These are phyloP conservation scores for Chlorella sp. DNA, from an alignment of 139 green algal species.

Conservation along the genomic window DNA sequence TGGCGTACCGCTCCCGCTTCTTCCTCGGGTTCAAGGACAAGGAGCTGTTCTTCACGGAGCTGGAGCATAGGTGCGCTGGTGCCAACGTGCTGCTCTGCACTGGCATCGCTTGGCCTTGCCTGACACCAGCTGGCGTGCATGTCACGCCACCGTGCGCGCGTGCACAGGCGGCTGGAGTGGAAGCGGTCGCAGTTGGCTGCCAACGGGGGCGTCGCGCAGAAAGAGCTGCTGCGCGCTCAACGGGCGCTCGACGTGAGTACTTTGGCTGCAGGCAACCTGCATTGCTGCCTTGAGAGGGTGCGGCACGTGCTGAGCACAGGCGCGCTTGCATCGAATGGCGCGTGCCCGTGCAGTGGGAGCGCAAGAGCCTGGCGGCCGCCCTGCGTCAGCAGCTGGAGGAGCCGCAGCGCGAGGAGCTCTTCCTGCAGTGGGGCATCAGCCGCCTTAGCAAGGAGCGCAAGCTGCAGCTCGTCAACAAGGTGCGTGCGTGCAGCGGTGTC, in stretches of 20 bases:
- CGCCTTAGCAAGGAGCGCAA: slow-evolving; percentile 45
- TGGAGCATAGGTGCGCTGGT: slow-evolving; percentile 28
- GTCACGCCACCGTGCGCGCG: no score
- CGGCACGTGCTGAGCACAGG: background rate
- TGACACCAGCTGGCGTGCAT: no score
- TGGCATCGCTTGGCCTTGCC: no score
- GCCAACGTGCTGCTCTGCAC: no score
- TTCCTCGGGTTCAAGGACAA: slow-evolving; percentile 43
- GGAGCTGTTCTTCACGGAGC: slow-evolving; percentile 60
- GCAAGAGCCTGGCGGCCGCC: slow-evolving; percentile 35
- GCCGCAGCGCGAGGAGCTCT: slow-evolving; percentile 40
- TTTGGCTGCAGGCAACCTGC: background rate
- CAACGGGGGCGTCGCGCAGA: background rate
- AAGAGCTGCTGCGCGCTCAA: slow-evolving; percentile 19
- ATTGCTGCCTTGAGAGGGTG: background rate
- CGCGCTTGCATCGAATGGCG: background rate
- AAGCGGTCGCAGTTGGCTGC: slow-evolving; percentile 9
- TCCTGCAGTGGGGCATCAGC: slow-evolving; percentile 30
- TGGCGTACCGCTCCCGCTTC: slow-evolving; percentile 56
- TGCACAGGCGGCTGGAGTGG: slow-evolving; percentile 27
- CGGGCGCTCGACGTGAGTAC: slow-evolving; percentile 8
- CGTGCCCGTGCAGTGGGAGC: slow-evolving; percentile 37
- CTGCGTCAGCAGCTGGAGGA: slow-evolving; percentile 36
- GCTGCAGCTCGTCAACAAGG: slow-evolving; percentile 44
- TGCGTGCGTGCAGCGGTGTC: no score